Evolutionary conservation across 2,329 filamentous ascomycete species (phyloP).

Genomic region (Aspergillus hiratsukae): DNA sequence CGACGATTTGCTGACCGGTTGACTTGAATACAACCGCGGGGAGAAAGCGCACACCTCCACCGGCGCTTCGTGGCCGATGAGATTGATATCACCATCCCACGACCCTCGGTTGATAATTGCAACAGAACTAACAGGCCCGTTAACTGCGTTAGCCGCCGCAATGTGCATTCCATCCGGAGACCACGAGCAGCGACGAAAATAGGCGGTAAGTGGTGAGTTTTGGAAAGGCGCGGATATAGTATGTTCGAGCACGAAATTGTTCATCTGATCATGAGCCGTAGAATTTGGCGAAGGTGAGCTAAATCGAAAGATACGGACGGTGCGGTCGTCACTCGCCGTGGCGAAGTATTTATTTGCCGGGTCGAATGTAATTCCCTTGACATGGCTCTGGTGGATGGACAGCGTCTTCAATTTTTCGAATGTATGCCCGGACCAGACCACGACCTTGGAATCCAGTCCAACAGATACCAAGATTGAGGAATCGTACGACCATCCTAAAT

Average conservation of each 20-base stretch:
- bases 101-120: conserved; percentile 87
- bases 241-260: conserved; percentile 93
- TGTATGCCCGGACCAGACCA: conserved; percentile 96
- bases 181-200: conserved; percentile 95
- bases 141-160: conserved; percentile 92
- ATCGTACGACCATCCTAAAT: conserved; percentile 94
- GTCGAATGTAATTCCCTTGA: conserved; percentile 98
- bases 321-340: conserved; percentile 92
- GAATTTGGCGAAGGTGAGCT: conserved; percentile 87
- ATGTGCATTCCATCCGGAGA: conserved; percentile 97
- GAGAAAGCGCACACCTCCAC: conserved; percentile 98
- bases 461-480: conserved; percentile 95
- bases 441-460: conserved; percentile 93
- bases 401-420: conserved; percentile 97
- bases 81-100: conserved; percentile 95
- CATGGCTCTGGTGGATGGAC: conserved; percentile 89
- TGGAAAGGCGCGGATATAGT: conserved; percentile 84
- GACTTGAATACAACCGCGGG: conserved; percentile 75
- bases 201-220: conserved; percentile 90
- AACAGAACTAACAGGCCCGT: conserved; percentile 93
- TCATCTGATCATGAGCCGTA: conserved; percentile 89
- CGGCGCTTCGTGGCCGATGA: conserved; percentile 94
- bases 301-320: conserved; percentile 94
- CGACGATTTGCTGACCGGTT: conserved; percentile 54
- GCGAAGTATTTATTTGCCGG: conserved; percentile 99